Evolutionary conservation across 139 green algal genomes (phyloP), one percentile per base, ranked within the genome.

Genomic region (Raphidocelis subcapitata): DNA sequence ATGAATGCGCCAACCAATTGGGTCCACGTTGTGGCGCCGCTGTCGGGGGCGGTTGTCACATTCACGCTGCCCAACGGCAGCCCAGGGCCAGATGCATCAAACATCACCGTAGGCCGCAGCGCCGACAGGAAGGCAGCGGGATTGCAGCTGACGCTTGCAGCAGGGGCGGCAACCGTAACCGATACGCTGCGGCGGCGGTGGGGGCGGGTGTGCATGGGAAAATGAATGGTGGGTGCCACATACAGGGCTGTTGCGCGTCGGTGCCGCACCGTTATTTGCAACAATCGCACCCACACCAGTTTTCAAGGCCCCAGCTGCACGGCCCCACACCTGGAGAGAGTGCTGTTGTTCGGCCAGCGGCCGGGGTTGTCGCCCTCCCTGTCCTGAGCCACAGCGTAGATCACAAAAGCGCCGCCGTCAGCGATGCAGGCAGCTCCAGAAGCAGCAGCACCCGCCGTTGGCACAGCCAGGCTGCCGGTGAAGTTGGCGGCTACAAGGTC

Each of bases 341-440:
- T 80, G 73, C 69, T 77, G 59, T 80, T 83, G 69, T 86, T 86
- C 31, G 72, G 62, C 23, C 51, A 28, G n/a, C 68, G 62, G 32
- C 59, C 65, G 15, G 73, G 47, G 23, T 68, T 66, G 28, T 33
- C 12, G 5, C 81, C 81, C 69, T 86, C 81, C 3, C 32, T 41
- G 65, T 86, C 75, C 26, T 84, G 69, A n/a, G 61, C 49, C 5
- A 86, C 60, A 37, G 69, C 81, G 73, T 79, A 86, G 28, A 86
- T 44, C 46, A 72, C 23, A 21, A 83, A 31, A 15, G 49, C n/a
- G 2, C 74, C 47, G 1, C 73, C 73, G 55, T 78, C 77, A 21
- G 70, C 73, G 1, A 86, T 67, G 69, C 81, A 86, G 5, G 75
- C 54, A 15, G 18, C 60, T 1, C 31, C 62, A 5, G 29, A 63